Evolutionary conservation across 2,329 filamentous ascomycete species (phyloP), one percentile per base, ranked within the genome.

Genomic region (Alternaria sp.): DNA sequence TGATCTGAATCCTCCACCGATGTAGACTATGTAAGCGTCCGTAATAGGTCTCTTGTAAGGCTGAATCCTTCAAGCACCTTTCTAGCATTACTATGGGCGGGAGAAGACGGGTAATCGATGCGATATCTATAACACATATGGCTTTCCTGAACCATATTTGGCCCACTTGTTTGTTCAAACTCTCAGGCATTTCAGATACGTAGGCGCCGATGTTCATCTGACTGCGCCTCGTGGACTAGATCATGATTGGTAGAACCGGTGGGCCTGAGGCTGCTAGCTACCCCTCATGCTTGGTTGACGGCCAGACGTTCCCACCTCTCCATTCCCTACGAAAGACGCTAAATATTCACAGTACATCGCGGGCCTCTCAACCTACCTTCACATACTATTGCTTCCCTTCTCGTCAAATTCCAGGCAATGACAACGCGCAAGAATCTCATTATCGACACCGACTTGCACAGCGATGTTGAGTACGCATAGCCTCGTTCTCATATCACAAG

Each of bases 1-100:
- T 70, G 87, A 89, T 73, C 71, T 90, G 51, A 84, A 82, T 58
- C 88, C 88, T 6, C 87, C 87, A n/a, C 86, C 87, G 15, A 84
- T 69, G 30, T 70, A 60, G 58, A 10, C 30, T 18, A 2, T 18
- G 4, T 41, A n/a, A 37, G 37, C 21, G 7, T 41, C 12, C 12
- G 9, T 41, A 44, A 30, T 3, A 41, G n/a, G 9, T 41, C 8
- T 2, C 8, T n/a, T 6, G 5, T 18, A 18, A 18, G 5, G n/a
- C n/a, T 41, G 9, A 41, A 18, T 6, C 9, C 5, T 11, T 18
- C 15, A 5, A 3, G 37, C n/a, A 41, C 9, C 9, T 3, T 41
- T 18, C 37, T 18, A 18, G 15, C n/a, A 6, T 6, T 2, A 18
- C n/a, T 18, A 37, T 18, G n/a, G n/a, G 9, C 9, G 9, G 11